Conservation (phyloP, 2,329 filamentous ascomycete genomes). For the Calonectria multiphialidica region DNA sequence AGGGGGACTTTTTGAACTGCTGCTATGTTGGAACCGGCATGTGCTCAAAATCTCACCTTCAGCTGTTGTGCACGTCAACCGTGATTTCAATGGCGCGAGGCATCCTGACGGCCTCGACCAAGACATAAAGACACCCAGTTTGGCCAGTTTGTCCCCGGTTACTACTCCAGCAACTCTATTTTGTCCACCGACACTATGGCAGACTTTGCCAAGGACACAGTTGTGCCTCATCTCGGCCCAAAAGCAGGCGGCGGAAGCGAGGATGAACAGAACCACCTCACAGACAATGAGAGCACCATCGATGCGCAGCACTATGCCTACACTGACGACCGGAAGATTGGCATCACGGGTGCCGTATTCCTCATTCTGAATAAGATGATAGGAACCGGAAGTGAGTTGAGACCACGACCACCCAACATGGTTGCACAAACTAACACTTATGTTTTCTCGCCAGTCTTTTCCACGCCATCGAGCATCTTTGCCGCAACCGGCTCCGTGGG, state of each 20-base stretch:
- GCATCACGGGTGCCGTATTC: conserved; percentile 64
- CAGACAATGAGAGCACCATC: conserved; percentile 39
- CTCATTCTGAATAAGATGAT: conserved; percentile 71
- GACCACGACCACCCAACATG: fast-evolving
- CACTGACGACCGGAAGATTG: conserved; percentile 61
- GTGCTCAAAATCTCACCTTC: neutral
- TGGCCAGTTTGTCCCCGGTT: neutral
- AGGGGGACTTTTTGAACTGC: neutral
- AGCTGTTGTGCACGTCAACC: conserved; percentile 5
- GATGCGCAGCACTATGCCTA: conserved; percentile 57
- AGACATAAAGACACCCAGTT: neutral
- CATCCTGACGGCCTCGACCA: too few relatives aligned
- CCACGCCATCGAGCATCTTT: conserved; percentile 66
- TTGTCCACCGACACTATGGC: conserved; percentile 24
- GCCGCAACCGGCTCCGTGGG: conserved; percentile 65
- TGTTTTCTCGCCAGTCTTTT: conserved; percentile 57
- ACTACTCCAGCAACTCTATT: neutral
- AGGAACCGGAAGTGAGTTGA: conserved; percentile 64
- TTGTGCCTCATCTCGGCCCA: neutral
- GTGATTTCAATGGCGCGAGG: conserved; percentile 12
- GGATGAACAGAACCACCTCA: conserved; percentile 22
- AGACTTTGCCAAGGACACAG: conserved; percentile 19
- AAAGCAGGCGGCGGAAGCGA: conserved; percentile 28
- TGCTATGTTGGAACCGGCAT: neutral
- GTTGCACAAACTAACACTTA: neutral